Evolutionary conservation across 2,329 filamentous ascomycete species (phyloP).

Genomic region (Orbilia brochopaga): DNA sequence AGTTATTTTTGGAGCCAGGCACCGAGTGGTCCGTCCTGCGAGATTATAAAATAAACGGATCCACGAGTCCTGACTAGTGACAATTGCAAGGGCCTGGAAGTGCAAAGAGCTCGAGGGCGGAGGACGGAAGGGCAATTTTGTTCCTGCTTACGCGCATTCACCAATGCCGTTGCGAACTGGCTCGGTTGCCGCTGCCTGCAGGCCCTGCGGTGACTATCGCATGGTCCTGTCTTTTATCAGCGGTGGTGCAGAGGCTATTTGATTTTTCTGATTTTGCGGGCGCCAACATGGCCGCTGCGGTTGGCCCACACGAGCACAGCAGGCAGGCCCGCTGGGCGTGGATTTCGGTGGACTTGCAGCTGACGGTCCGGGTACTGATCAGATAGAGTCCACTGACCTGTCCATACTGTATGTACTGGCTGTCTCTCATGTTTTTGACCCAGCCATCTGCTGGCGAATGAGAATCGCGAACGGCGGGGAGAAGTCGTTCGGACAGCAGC

Average conservation of each 20-base stretch:
- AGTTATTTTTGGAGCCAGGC: constrained; percentile 51
- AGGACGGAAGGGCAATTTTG: constrained; percentile 39
- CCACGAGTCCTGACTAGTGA: too few relatives aligned
- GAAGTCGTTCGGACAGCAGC: constrained; percentile 40
- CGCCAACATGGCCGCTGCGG: constrained; percentile 47
- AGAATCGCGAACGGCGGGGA: constrained; percentile 28
- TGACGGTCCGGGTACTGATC: constrained; percentile 20
- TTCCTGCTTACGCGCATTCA: constrained; percentile 32
- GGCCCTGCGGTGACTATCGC: constrained; percentile 9
- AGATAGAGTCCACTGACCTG: too few relatives aligned
- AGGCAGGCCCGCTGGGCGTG: constrained; percentile 26
- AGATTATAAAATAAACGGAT: constrained; percentile 26
- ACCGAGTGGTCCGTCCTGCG: constrained; percentile 16
- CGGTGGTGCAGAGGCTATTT: constrained; percentile 23
- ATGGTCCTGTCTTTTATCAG: constrained; percentile 17
- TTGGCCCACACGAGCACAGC: constrained; percentile 36
- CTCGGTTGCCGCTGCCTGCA: neutral
- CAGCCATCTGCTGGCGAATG: constrained; percentile 36
- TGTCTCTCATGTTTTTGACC: constrained; percentile 1
- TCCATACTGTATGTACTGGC: constrained; percentile 32
- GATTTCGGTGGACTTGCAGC: constrained; percentile 26
- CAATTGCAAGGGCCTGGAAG: too few relatives aligned
- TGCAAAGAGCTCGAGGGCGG: constrained; percentile 12
- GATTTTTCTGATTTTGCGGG: constrained; percentile 42
- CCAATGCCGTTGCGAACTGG: neutral